Percentiles rank a stretch among this genome's conserved stretches.
These are phyloP conservation scores for Gossypium gossypioides DNA, from an alignment of 441 rosid genomes.

Conservation along the genomic window DNA sequence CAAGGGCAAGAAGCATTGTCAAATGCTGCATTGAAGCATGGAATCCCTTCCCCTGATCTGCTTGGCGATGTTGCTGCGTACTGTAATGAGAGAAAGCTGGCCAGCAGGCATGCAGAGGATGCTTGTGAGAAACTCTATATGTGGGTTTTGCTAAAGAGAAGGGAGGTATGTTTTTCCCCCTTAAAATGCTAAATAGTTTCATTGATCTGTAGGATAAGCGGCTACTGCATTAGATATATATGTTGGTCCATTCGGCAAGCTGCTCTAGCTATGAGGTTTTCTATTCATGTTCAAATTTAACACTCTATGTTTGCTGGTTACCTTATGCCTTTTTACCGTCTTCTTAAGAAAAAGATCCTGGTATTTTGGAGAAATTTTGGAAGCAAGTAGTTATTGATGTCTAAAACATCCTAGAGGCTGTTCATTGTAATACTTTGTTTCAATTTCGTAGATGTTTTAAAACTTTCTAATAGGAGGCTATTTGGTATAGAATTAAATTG, in stretches of 20 bases:
- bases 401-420: too few species aligned
- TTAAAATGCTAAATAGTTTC: neutral
- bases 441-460: too few species aligned
- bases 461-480: too few species aligned
- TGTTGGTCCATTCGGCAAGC: neutral
- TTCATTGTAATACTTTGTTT: too few species aligned
- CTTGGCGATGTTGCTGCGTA: constrained; percentile 52
- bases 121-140: constrained; percentile 70
- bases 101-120: constrained; percentile 66
- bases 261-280: neutral
- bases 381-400: too few species aligned
- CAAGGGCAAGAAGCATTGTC: constrained; percentile 53
- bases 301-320: neutral
- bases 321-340: neutral
- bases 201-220: neutral
- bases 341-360: neutral
- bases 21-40: constrained; percentile 53
- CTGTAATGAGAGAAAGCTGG: constrained; percentile 62
- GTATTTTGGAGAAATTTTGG: too few species aligned
- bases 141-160: constrained; percentile 73
- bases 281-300: neutral
- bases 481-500: neutral
- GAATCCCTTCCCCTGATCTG: constrained; percentile 40
- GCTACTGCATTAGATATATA: neutral
- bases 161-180: constrained; percentile 35